Conservation (phyloP, 805 yeast species). For the Kazachstania taianensis region DNA sequence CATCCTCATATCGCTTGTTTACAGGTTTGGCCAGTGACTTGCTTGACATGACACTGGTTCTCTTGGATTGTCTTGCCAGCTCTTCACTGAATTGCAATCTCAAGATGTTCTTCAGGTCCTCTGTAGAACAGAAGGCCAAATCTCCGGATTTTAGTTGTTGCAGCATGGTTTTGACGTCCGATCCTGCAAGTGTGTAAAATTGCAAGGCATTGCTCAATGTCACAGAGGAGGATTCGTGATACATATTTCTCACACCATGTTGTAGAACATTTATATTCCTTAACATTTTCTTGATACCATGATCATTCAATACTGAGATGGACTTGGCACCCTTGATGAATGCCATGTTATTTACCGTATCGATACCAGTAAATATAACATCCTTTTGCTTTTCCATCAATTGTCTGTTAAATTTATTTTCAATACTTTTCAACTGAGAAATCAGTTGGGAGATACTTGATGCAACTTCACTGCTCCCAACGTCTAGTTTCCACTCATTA, state of each 20-base stretch:
- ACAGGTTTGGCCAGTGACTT: conserved; percentile 16
- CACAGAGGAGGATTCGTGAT: conserved; percentile 15
- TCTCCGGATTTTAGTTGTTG: conserved; percentile 13
- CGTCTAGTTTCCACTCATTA: conserved; percentile 23
- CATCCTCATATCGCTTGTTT: conserved; percentile 22
- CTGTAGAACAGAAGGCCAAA: conserved; percentile 10
- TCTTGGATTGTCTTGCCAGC: conserved; percentile 14
- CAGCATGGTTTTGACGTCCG: conserved; percentile 16
- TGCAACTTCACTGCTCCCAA: conserved; percentile 24
- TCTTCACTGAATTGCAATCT: conserved; percentile 27
- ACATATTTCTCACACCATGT: conserved; percentile 21
- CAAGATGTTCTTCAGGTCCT: conserved; percentile 21
- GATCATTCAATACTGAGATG: conserved; percentile 18
- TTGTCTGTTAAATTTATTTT: conserved; percentile 19
- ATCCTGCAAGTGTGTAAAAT: conserved; percentile 19
- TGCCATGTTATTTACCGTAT: conserved; percentile 14
- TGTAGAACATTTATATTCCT: conserved; percentile 27
- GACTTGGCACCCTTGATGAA: conserved; percentile 21
- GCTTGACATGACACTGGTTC: conserved; percentile 10
- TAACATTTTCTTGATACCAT: conserved; percentile 24
- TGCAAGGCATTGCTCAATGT: conserved; percentile 17
- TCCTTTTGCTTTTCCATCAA: conserved; percentile 14
- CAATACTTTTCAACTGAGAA: conserved; percentile 20
- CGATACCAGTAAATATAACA: conserved; percentile 21
- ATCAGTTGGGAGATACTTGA: conserved; percentile 21